Evolutionary conservation across 139 green algal genomes (phyloP).

Genomic region (Chlorella sorokiniana): DNA sequence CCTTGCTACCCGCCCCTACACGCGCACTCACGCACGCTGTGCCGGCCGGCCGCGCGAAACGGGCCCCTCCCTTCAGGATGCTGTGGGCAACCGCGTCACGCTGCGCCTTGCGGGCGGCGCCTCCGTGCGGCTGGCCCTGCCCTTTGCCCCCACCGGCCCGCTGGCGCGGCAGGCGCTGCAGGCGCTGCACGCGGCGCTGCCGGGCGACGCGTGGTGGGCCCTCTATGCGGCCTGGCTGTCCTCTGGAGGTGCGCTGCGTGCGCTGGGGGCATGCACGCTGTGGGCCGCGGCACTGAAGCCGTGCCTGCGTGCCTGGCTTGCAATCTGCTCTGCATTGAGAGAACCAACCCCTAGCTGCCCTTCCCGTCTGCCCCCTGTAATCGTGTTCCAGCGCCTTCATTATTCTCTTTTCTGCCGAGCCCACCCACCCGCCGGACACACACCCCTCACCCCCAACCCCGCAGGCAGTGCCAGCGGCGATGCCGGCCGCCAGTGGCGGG

Average conservation of each 20-base stretch:
- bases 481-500: constrained; percentile 39
- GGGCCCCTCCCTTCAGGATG: constrained; percentile 24
- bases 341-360: too few species aligned
- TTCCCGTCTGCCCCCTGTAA: too few species aligned
- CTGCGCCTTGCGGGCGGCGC: constrained; percentile 33
- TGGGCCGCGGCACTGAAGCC: too few species aligned
- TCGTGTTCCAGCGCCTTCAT: too few species aligned
- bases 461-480: constrained; percentile 28
- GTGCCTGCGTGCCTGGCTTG: background rate
- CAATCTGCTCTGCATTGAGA: too few species aligned
- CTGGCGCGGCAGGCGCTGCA: constrained; percentile 50
- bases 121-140: constrained; percentile 51
- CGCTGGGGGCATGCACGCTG: too few species aligned
- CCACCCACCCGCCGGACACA: too few species aligned
- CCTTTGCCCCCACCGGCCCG: constrained; percentile 31
- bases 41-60: too few species aligned
- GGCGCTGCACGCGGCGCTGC: constrained; percentile 53
- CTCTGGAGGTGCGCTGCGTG: background rate
- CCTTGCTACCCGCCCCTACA: too few species aligned
- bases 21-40: too few species aligned
- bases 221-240: constrained; percentile 48
- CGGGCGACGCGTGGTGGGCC: constrained; percentile 30
- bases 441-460: too few species aligned
- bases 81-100: constrained; percentile 45
- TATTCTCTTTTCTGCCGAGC: too few species aligned